Evolutionary conservation across 2,329 filamentous ascomycete species (phyloP).

Genomic region (Cadophora sp.): DNA sequence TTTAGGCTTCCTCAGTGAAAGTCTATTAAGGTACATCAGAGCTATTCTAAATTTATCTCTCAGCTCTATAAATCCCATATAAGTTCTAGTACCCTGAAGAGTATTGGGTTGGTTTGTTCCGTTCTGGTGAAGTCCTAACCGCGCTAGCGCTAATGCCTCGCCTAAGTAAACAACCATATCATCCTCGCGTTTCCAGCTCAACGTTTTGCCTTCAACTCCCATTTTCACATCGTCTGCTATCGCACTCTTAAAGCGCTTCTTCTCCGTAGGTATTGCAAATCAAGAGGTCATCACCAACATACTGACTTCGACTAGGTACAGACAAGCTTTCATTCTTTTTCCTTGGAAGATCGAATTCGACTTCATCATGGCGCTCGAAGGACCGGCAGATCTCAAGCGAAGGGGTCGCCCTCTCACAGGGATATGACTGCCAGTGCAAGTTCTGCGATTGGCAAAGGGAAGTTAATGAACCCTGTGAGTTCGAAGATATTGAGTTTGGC

Average conservation of each 20-base stretch:
- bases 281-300: not conserved
- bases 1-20: not conserved
- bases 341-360: not conserved
- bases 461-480: no score
- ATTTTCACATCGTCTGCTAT: not conserved
- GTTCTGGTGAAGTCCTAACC: not conserved
- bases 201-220: not conserved
- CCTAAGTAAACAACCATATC: not conserved
- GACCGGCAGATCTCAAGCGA: no score
- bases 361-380: not conserved
- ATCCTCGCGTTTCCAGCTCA: not conserved
- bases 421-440: not conserved
- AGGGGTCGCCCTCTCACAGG: no score
- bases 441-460: not conserved
- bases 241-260: not conserved
- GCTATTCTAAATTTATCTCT: no score
- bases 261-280: not conserved
- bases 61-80: no score
- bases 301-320: not conserved
- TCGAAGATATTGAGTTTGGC: not conserved
- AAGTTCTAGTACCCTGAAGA: not conserved
- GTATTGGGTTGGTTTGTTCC: no score
- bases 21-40: not conserved
- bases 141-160: not conserved
- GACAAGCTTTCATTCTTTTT: not conserved